A percentile compares a stretch with the other conserved stretches of the same genome.
phyloP scores from a whole-genome alignment of 495 filamentous ascomycete species.

The Neurospora discreta region DNA sequence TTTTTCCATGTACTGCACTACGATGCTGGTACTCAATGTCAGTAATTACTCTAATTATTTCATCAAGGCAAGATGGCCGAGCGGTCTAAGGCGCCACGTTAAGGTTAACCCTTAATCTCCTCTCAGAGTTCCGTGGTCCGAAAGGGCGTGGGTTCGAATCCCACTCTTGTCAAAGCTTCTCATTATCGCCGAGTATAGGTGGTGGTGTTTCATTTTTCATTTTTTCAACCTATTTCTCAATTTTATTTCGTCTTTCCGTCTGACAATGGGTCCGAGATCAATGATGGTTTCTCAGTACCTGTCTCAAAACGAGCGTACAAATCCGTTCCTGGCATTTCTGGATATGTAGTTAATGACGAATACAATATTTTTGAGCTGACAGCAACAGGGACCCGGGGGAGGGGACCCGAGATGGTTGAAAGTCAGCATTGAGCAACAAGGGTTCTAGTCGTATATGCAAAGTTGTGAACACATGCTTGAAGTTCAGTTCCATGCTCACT shows the following conservation, averaged over 20 bases:
- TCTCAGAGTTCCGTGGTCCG: constrained; percentile 13
- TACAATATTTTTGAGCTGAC: no score
- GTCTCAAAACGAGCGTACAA: background rate
- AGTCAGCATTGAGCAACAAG: no score
- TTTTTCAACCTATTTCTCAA: background rate
- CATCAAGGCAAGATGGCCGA: background rate
- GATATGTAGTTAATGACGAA: no score
- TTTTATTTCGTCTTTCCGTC: background rate
- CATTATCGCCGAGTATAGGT: background rate
- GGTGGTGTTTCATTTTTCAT: background rate
- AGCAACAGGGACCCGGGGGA: no score
- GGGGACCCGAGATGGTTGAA: no score
- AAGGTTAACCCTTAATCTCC: background rate
- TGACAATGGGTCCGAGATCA: background rate
- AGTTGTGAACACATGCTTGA: no score
- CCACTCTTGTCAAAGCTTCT: constrained; percentile 17
- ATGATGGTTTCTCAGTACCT: background rate
- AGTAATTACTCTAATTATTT: background rate
- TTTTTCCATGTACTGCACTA: background rate
- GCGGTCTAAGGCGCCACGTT: background rate
- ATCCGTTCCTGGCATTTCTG: background rate
- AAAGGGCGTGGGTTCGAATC: constrained; percentile 29
- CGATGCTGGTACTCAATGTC: background rate
- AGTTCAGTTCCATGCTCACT: no score
- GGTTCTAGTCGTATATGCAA: no score